Conservation (phyloP, 1,284 basidiomycete genomes). For the Puccinia sorghi region DNA sequence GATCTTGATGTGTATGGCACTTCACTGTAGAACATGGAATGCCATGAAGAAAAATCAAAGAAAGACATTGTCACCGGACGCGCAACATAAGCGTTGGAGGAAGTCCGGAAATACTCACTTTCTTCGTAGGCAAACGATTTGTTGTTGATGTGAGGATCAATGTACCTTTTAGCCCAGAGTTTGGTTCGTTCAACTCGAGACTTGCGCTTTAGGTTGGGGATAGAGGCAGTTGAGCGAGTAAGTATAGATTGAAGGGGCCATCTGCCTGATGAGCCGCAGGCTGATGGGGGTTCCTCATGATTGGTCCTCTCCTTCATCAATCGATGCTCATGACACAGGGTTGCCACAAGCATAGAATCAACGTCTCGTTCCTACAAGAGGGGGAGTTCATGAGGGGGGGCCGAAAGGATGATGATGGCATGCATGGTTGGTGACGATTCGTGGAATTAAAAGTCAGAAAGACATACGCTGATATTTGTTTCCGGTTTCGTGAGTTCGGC, state of each 20-base stretch:
- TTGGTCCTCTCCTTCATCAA: constrained; percentile 22
- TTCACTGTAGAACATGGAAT: not conserved
- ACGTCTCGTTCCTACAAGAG: constrained; percentile 7
- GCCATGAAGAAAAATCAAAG: too few relatives aligned
- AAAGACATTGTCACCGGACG: too few relatives aligned
- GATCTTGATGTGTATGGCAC: not conserved
- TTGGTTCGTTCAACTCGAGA: constrained; percentile 4
- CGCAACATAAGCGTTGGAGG: not conserved
- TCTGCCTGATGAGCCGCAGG: not conserved
- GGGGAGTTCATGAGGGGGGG: not conserved
- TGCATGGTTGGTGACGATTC: constrained; percentile 4
- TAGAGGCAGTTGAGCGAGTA: constrained; percentile 24
- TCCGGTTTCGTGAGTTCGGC: not conserved
- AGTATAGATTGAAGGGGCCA: constrained; percentile 18
- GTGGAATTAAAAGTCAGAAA: not conserved
- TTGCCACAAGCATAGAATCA: constrained; percentile 35
- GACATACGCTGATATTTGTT: constrained; percentile 17
- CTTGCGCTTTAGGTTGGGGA: constrained; percentile 14
- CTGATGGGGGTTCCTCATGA: constrained; percentile 1
- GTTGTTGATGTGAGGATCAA: not conserved
- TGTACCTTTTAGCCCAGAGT: constrained; percentile 20
- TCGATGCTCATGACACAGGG: constrained; percentile 31
- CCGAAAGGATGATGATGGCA: too few relatives aligned
- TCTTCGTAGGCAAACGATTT: constrained; percentile 2
- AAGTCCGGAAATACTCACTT: not conserved